Base-by-base conservation (phyloP, 2,329 filamentous ascomycete genomes). In the Emericellopsis atlantica region DNA sequence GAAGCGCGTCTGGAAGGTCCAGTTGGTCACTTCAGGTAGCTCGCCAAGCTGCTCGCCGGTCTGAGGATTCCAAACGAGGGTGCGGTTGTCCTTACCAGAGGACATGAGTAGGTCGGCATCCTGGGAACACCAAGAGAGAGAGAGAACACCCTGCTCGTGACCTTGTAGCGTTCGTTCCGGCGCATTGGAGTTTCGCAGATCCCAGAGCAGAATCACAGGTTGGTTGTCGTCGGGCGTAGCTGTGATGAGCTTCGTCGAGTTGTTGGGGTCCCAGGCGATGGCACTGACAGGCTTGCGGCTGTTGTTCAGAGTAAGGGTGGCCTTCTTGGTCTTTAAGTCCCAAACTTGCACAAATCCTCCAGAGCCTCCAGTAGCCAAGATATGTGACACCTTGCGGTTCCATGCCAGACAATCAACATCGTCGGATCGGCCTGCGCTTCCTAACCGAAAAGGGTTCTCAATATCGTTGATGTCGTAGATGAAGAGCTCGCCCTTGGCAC, bases 291-390 rank as follows among this genome's bases (percentile, higher is more conserved):
- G 74, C 65, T 95, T 98, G 47, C 92, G 79, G 56, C 86, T 92
- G 57, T 93, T 92, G 69, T 95, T 98, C 48, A 98, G 70, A 31
- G 89, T 95, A 62, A 98, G 68, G 42, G 89, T 95, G 51, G 95
- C 88, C 66, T 95, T 95, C 75, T 95, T 96, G 11, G 86, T 88
- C 70, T 95, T 95, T 48, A 96, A 74, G 64, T 98, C 92, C 92
- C 92, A 98, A 15, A 98, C 90, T 2, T 92, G 96, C 31, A 96
- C 89, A 54, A 96, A 94, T 5, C 92, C 92, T 39, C 88, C 89
- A 46, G 79, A 84, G 56, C 89, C 90, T 49, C 92, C 92, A 9
- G 90, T 96, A 15, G 90, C 92, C 50, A 98, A 67, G 58, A 98
- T 98, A 58, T 98, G 90, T 12, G 90, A 79, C 34, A 96, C 90